Percentiles rank a stretch among this genome's conserved stretches.
phyloP scores from a whole-genome alignment of 164 flowering plant species.

The Berberis thunbergii region DNA sequence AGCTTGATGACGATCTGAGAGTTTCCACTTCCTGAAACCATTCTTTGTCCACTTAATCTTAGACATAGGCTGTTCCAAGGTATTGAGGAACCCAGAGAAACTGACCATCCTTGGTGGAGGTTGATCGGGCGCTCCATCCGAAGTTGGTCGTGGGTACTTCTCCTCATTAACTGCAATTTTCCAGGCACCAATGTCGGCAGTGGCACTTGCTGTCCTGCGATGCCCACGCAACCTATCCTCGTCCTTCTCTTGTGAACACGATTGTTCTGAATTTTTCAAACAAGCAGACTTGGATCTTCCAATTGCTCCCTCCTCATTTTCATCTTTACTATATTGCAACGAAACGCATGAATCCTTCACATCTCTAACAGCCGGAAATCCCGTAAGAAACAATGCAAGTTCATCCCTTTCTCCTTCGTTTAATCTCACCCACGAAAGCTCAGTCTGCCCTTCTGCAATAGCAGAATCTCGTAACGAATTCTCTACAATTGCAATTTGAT shows the following conservation, averaged over 20 bases:
- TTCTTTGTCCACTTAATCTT: constrained; percentile 59
- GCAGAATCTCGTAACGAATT: constrained; percentile 37
- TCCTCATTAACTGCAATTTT: constrained; percentile 48
- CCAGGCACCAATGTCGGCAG: constrained; percentile 67
- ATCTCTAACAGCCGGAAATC: constrained; percentile 20
- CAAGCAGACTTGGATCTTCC: constrained; percentile 16
- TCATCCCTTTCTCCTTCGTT: constrained; percentile 83
- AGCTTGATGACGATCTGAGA: constrained; percentile 36
- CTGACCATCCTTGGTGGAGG: constrained; percentile 68
- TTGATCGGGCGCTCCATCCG: constrained; percentile 16
- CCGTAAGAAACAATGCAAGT: constrained; percentile 72
- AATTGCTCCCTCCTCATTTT: constrained; percentile 3
- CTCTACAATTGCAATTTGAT: constrained; percentile 44
- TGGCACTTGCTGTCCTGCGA: constrained; percentile 81
- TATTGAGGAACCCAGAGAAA: constrained; percentile 42
- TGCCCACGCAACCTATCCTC: constrained; percentile 51
- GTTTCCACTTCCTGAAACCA: constrained; percentile 66
- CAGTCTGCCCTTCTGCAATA: constrained; percentile 42
- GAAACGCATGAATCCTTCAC: constrained; percentile 5
- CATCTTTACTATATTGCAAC: constrained; percentile 11
- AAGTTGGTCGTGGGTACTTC: constrained; percentile 13
- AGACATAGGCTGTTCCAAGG: constrained; percentile 39
- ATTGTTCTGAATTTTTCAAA: constrained; percentile 24
- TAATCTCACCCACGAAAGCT: constrained; percentile 64
- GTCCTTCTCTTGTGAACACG: constrained; percentile 20